Percentiles rank a stretch among this genome's conserved stretches.
Evolutionary conservation across 2,329 filamentous ascomycete species (phyloP).

Genomic region (Metarhizium sp.): DNA sequence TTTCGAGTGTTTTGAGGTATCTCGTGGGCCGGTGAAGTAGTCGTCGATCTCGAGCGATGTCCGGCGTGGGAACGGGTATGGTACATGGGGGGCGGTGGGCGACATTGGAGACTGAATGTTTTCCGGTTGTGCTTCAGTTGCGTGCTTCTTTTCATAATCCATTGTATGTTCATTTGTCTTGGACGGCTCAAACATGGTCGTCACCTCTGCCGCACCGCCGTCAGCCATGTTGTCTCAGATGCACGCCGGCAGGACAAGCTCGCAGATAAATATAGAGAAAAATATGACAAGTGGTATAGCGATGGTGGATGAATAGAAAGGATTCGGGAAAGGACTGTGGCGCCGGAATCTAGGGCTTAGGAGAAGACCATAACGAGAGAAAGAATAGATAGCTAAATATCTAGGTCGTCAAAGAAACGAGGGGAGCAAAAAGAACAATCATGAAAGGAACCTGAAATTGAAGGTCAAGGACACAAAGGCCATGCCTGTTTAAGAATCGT

Average conservation of each 20-base stretch:
- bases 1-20: slow-evolving; percentile 66
- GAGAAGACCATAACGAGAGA: not conserved
- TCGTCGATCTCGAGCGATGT: slow-evolving; percentile 43
- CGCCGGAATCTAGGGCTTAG: not conserved
- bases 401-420: not conserved
- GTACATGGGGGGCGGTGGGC: not conserved
- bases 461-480: not conserved
- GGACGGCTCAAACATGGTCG: not conserved
- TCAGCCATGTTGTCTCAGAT: slow-evolving; percentile 1
- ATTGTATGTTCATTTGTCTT: not conserved
- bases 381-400: not conserved
- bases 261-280: not conserved
- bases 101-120: slow-evolving; percentile 1
- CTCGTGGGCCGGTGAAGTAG: slow-evolving; percentile 57
- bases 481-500: not conserved
- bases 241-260: not conserved
- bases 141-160: not conserved
- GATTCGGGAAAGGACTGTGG: not conserved
- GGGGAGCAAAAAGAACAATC: not conserved
- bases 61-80: slow-evolving; percentile 14
- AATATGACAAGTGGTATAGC: not conserved
- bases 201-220: not conserved
- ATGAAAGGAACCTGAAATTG: not conserved
- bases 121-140: not conserved
- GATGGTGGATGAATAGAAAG: not conserved